Base-by-base conservation (phyloP, 306 rosid species). In the Fragaria nilgerrensis region DNA sequence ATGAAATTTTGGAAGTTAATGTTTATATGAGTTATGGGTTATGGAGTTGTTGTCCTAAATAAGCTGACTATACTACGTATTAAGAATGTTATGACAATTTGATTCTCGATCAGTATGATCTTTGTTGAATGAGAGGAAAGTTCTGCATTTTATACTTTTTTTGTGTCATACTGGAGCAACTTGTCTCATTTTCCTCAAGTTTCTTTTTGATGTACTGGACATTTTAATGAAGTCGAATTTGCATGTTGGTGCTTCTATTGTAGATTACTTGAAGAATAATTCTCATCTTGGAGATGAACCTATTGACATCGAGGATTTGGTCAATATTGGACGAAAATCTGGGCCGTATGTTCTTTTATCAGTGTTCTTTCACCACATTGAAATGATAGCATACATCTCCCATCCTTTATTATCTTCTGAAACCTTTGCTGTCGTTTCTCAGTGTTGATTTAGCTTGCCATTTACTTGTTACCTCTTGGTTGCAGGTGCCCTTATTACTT, bases 281-380 rank as follows among this genome's bases (percentile, higher is more conserved):
- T 91, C 95, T 58, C 84, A 86, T 78, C 89, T 94, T 81, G 98
- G 98, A 79, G 96, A 94, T 80, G 97, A 94, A 81, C 97, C 98
- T 27, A 69, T 90, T 52, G 98, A 94, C 80, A 94, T 94, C 0
- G 97, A 94, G 87, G 98, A 94, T 82, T 82, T 94, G 91, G 95
- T 94, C 87, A 90, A 89, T 67, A 86, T 87, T 77, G 98, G 98
- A 74, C 87, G 61, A 83, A 83, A 80, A 73, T 86, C 70, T 75
- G 98, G 98, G 80, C 96, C 96, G 97, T 92, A 88, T 48, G 97
- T 89, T 84, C 70, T 77, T 84, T 74, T 78, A 52, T 67, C 75
- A 43, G 9, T 41, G 72, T 81, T 62, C 75, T 64, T 72, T 79
- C 74, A 55, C 41, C 32, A 23, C 10, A 22, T 36, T 56, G 43